These are phyloP conservation scores for Pseudisothecium myosuroides DNA, from an alignment of 225 moss, liverwort and hornwort species.

Conservation along the genomic window DNA sequence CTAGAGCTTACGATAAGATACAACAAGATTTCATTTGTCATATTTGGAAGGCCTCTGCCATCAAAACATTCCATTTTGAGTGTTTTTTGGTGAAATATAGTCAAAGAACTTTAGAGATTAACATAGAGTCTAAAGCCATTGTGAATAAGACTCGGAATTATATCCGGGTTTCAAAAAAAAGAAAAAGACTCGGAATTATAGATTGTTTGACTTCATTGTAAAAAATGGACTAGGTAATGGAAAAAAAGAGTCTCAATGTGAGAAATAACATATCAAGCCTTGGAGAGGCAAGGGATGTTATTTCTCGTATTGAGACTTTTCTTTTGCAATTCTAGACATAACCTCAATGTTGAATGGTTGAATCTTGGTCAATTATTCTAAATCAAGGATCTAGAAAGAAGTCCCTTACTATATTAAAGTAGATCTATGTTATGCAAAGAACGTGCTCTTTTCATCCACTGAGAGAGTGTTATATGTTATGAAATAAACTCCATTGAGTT, in stretches of 20 bases:
- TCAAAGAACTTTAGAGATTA: too few relatives aligned
- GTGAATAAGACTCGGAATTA: not conserved
- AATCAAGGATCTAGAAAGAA: not conserved
- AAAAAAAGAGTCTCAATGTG: not conserved
- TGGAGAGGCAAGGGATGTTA: fast-evolving
- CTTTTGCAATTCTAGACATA: not conserved
- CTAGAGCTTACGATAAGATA: too few relatives aligned
- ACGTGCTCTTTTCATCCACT: not conserved
- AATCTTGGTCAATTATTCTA: not conserved
- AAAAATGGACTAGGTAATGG: not conserved
- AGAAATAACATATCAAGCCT: not conserved
- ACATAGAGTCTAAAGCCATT: not conserved
- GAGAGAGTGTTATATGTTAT: not conserved
- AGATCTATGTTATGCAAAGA: not conserved
- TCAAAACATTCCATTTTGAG: too few relatives aligned
- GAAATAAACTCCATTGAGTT: not conserved
- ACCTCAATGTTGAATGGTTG: not conserved
- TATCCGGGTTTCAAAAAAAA: too few relatives aligned
- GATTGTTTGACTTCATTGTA: not conserved
- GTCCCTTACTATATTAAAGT: not conserved
- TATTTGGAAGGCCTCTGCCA: too few relatives aligned
- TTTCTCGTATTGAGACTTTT: too few relatives aligned
- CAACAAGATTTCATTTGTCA: too few relatives aligned
- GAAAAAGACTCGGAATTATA: not conserved
- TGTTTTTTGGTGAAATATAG: too few relatives aligned